Evolutionary conservation across 129 eudicot species (phyloP).

Genomic region (Silybum marianum): DNA sequence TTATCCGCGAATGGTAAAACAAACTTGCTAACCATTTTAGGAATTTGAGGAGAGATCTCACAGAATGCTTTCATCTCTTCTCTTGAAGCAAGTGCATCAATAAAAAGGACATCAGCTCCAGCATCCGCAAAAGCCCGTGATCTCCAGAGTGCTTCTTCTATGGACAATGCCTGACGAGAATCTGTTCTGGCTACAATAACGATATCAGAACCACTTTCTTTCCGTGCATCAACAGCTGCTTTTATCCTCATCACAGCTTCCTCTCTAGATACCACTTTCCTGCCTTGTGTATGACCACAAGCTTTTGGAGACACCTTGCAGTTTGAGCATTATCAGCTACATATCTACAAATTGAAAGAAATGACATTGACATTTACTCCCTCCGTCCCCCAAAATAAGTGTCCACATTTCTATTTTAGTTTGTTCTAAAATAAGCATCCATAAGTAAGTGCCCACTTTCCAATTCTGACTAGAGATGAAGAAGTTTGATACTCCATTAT

Average conservation of each 20-base stretch:
- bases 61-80: conserved; percentile 92
- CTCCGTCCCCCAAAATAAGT: background rate
- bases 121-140: conserved; percentile 85
- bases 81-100: conserved; percentile 89
- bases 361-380: background rate
- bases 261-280: conserved; percentile 84
- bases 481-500: no score
- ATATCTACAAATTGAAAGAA: conserved; percentile 13
- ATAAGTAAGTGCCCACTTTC: background rate
- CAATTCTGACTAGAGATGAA: no score
- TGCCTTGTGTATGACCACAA: conserved; percentile 95
- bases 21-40: conserved; percentile 67
- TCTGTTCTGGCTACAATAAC: conserved; percentile 95
- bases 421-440: background rate
- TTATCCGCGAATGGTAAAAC: background rate
- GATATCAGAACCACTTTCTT: conserved; percentile 86
- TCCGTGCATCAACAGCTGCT: conserved; percentile 97
- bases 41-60: conserved; percentile 62
- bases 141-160: conserved; percentile 89
- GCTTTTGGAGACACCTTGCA: conserved; percentile 93
- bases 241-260: conserved; percentile 90
- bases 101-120: conserved; percentile 93
- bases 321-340: conserved; percentile 35
- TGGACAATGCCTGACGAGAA: conserved; percentile 92
- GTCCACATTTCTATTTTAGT: background rate